Conservation (phyloP, 179 eudicot genomes). For the Beta corolliflora region DNA sequence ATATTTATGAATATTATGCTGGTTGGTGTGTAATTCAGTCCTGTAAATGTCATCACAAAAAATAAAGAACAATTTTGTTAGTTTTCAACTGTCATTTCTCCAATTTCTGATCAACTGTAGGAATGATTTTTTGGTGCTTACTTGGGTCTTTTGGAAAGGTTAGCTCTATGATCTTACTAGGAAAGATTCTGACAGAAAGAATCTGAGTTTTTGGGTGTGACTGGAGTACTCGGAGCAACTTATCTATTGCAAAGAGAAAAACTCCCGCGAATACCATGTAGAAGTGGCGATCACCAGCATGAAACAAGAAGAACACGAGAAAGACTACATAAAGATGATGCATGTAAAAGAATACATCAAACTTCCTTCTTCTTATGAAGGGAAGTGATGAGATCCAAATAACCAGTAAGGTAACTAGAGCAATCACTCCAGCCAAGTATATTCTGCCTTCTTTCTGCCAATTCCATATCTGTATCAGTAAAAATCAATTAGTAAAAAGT, state of each 20-base stretch:
- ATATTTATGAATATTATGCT: slow-evolving; percentile 76
- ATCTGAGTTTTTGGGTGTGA: slow-evolving; percentile 63
- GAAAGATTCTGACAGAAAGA: slow-evolving; percentile 67
- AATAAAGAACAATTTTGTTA: not conserved
- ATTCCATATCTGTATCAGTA: slow-evolving; percentile 61
- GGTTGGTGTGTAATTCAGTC: slow-evolving; percentile 63
- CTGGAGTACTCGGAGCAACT: slow-evolving; percentile 59
- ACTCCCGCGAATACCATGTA: slow-evolving; percentile 73
- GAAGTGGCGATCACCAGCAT: slow-evolving; percentile 80
- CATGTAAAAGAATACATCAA: slow-evolving; percentile 69
- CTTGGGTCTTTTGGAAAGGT: slow-evolving; percentile 76
- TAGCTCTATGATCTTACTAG: slow-evolving; percentile 67
- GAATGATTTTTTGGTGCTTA: slow-evolving; percentile 18
- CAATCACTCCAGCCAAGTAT: slow-evolving; percentile 79
- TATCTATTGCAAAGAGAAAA: slow-evolving; percentile 73
- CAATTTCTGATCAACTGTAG: not conserved
- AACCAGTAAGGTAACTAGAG: slow-evolving; percentile 56
- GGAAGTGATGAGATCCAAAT: slow-evolving; percentile 88
- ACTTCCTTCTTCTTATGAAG: slow-evolving; percentile 63
- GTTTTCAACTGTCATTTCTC: not conserved
- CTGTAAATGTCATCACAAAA: slow-evolving; percentile 39
- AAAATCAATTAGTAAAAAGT: not conserved
- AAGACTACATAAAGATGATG: slow-evolving; percentile 79
- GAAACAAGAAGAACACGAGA: slow-evolving; percentile 71
- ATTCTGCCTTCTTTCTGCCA: slow-evolving; percentile 79